Evolutionary conservation across 331 rosid genomes (phyloP), one percentile per base, ranked within the genome.

Genomic region (Saraca asoca): DNA sequence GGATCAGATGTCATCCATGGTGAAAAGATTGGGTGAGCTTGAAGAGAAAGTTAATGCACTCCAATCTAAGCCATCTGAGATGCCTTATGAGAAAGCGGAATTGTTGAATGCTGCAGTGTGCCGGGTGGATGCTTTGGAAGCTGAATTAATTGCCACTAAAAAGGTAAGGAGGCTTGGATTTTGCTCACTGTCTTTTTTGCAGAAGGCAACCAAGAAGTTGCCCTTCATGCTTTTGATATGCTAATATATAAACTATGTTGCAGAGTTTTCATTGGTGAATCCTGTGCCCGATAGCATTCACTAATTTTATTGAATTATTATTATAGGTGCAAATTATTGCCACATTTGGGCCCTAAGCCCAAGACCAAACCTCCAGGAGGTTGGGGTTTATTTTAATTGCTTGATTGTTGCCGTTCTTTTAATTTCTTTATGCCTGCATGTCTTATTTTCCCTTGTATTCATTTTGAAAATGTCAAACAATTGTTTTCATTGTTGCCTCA

Each of bases 121-220:
- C 66, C 96, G 97, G 4, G 99, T 94, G 70, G 99, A 94, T 87
- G 97, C 92, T 54, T 78, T 94, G 68, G 99, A 94, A 78, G 99
- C 99, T 49, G 97, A 90, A 81, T 78, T 94, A 58, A 94, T 94
- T 79, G 87, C 96, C 51, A 88, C 99, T 44, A 90, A 90, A 81
- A 86, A 86, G 97, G 99, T 94, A 76, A 64, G 42, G 51, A 15
- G 44, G 45, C 67, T 57, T 15, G 43, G 56, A 6, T 50, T 44
- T 61, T 34, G 12, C 43, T 9, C 24, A 0, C 29, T 17, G 11
- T 14, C 52, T 63, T 57, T n/a, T 13, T 7, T 6, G 15, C 55
- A 68, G 51, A 66, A 34, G 46, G 50, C 62, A 39, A 19, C 56
- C 34, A 12, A 59, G 75, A 35, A 34, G 29, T n/a, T 11, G 37